A percentile compares a stretch with the other conserved stretches of the same genome.
These are phyloP conservation scores for Sedum album DNA, from an alignment of 164 flowering plant genomes.

Conservation along the genomic window DNA sequence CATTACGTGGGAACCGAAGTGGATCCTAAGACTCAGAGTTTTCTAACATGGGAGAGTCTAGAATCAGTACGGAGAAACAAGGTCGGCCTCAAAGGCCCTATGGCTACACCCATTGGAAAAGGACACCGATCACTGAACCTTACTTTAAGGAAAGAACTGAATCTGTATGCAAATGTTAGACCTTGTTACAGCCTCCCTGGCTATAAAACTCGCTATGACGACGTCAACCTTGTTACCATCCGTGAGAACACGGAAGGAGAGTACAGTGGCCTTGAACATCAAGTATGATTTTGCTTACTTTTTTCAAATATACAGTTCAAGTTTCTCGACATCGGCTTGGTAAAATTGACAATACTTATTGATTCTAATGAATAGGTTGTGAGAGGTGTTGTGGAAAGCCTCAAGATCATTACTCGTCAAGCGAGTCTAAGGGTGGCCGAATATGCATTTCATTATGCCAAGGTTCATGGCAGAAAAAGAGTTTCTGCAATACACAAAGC, in stretches of 20 bases:
- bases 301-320: too few species aligned
- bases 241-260: constrained; percentile 99
- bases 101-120: constrained; percentile 97
- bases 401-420: too few species aligned
- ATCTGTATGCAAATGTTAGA: constrained; percentile 90
- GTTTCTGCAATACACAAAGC: constrained; percentile 94
- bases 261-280: constrained; percentile 96
- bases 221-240: constrained; percentile 85
- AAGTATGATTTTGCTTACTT: constrained; percentile 30
- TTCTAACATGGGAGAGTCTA: constrained; percentile 92
- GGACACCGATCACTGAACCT: constrained; percentile 94
- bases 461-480: constrained; percentile 71
- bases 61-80: constrained; percentile 74
- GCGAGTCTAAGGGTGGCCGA: too few species aligned
- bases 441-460: too few species aligned
- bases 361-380: constrained; percentile 52
- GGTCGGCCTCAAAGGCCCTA: constrained; percentile 92
- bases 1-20: constrained; percentile 73
- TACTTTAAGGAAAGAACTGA: constrained; percentile 90
- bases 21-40: constrained; percentile 91
- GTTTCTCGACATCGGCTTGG: neutral
- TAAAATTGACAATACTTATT: neutral
- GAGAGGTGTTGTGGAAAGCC: too few species aligned
- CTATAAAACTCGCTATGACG: constrained; percentile 85
- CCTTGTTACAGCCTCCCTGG: constrained; percentile 95